Percentiles rank a stretch among this genome's conserved stretches.
Conservation (phyloP, 768 basidiomycete species). For the Pleurotus cornucopiae region DNA sequence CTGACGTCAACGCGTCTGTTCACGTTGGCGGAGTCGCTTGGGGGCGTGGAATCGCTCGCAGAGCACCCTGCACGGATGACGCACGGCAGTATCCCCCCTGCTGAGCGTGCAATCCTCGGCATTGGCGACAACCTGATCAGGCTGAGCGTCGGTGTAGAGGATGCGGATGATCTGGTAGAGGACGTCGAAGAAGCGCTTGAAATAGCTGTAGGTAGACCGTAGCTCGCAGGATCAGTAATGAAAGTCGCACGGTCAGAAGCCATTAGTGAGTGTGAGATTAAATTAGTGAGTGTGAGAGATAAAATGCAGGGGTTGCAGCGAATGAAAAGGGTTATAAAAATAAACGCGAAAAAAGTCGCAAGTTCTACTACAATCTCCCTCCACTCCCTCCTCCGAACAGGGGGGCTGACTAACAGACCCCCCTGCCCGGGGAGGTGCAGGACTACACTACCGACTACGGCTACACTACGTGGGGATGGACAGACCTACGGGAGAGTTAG, state of each 20-base stretch:
- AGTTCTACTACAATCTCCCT: constrained; percentile 40
- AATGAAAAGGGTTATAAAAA: no score
- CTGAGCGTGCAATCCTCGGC: constrained; percentile 63
- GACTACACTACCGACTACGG: no score
- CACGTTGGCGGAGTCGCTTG: constrained; percentile 82
- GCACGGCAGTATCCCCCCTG: constrained; percentile 71
- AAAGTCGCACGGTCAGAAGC: no score
- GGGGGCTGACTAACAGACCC: no score
- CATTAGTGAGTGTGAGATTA: no score
- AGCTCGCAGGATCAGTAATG: no score
- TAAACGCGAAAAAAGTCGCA: constrained; percentile 72
- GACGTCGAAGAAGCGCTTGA: constrained; percentile 69
- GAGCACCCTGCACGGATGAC: constrained; percentile 90
- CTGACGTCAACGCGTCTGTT: constrained; percentile 63
- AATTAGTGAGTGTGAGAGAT: no score
- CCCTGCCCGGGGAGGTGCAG: no score
- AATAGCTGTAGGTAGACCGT: constrained; percentile 21
- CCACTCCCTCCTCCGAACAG: constrained; percentile 66
- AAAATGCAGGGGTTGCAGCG: no score
- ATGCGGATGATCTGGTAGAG: constrained; percentile 71
- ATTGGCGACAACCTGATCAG: constrained; percentile 77
- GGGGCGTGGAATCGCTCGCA: constrained; percentile 88
- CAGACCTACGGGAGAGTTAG: no score
- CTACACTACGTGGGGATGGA: no score
- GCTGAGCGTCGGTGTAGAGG: constrained; percentile 87